Conservation (phyloP, 2,329 filamentous ascomycete genomes). For the Hypoxylon sp. region DNA sequence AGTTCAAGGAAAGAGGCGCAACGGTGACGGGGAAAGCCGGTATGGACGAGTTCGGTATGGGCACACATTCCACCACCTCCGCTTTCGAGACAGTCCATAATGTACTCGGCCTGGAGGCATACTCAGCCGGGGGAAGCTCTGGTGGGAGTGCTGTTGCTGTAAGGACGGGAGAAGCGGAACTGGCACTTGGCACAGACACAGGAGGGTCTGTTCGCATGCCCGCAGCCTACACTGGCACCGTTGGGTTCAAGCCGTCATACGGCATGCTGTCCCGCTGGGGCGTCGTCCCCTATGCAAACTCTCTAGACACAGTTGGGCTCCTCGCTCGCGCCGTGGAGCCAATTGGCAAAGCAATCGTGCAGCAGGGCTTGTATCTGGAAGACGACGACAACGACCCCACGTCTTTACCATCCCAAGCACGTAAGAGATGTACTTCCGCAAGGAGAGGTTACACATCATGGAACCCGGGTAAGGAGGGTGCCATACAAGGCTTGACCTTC, state of each 20-base stretch:
- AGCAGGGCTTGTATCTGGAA: constrained; percentile 59
- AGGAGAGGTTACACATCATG: constrained; percentile 46
- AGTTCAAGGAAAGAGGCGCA: constrained; percentile 72
- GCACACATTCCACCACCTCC: constrained; percentile 80
- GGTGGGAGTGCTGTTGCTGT: constrained; percentile 93
- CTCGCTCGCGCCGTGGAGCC: constrained; percentile 67
- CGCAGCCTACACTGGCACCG: constrained; percentile 83
- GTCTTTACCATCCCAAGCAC: constrained; percentile 68
- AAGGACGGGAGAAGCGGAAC: constrained; percentile 65
- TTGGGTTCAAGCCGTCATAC: constrained; percentile 94
- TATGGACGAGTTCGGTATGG: constrained; percentile 97
- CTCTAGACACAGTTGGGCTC: constrained; percentile 88
- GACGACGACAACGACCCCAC: constrained; percentile 82
- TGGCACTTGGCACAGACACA: constrained; percentile 91
- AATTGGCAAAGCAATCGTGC: constrained; percentile 66
- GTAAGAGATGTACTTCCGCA: constrained; percentile 58
- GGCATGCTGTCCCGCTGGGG: constrained; percentile 87
- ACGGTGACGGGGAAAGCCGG: constrained; percentile 83
- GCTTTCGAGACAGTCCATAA: constrained; percentile 73
- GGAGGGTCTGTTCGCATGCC: constrained; percentile 89
- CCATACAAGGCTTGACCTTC: constrained; percentile 58
- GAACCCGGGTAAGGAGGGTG: constrained; percentile 27
- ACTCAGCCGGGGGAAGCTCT: constrained; percentile 87
- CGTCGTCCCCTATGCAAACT: constrained; percentile 92
- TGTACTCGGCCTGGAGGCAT: constrained; percentile 52